Evolutionary conservation across 2,329 filamentous ascomycete genomes (phyloP).

Genomic region (Hymenoscyphus salicellus): DNA sequence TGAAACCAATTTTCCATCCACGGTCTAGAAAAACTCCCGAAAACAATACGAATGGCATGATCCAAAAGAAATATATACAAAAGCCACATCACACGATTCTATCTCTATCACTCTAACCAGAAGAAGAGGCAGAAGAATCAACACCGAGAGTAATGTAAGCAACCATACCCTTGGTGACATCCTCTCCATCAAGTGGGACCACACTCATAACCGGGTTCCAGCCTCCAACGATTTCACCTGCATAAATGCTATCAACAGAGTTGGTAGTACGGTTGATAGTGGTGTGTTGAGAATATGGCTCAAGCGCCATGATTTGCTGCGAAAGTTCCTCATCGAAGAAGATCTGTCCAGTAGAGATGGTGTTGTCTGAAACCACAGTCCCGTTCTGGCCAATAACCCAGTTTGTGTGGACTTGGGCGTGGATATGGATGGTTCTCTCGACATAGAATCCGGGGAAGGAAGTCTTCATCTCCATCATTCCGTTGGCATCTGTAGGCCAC

Average conservation of each 20-base stretch:
- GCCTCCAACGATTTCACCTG: constrained; percentile 19
- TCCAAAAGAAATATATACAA: no score
- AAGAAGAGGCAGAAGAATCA: constrained; percentile 5
- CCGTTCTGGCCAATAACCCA: constrained; percentile 40
- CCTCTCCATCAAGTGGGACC: constrained; percentile 36
- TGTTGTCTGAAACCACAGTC: constrained; percentile 48
- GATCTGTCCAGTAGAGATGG: constrained; percentile 56
- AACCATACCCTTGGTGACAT: constrained; percentile 38
- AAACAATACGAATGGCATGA: no score
- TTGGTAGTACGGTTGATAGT: constrained; percentile 42
- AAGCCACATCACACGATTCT: no score
- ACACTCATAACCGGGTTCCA: constrained; percentile 36
- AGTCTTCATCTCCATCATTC: constrained; percentile 42
- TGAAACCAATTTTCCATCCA: no score
- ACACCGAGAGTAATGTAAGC: constrained; percentile 40
- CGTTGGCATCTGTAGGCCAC: constrained; percentile 41
- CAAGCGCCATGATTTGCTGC: constrained; percentile 45
- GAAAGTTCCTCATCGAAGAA: constrained; percentile 62
- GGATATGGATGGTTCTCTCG: constrained; percentile 46
- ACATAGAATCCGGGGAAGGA: constrained; percentile 45
- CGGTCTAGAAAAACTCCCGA: no score
- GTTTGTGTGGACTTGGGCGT: constrained; percentile 46
- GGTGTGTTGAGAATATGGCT: constrained; percentile 48
- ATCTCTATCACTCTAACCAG: neutral
- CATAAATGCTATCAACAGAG: constrained; percentile 8